Base-by-base conservation (phyloP, 805 yeast genomes). In the Brettanomyces sp. region DNA sequence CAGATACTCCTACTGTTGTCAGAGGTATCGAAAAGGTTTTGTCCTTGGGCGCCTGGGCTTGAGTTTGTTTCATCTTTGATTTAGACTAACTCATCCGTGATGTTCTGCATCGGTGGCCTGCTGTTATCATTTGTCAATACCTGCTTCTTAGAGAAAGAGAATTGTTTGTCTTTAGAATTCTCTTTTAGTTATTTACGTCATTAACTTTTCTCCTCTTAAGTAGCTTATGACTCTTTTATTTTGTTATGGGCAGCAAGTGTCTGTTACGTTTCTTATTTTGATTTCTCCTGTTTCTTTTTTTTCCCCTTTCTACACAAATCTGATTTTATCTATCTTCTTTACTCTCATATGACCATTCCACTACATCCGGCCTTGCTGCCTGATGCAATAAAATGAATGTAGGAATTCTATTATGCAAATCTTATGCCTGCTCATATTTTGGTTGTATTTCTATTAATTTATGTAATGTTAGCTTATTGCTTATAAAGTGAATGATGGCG, bases 1-100 rank as follows among this genome's bases (percentile, higher is more conserved):
- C 99, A 69, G 96, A 90, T 67, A 76, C 86, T 47, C 91, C 86
- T 62, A 79, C 89, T 54, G 85, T 93, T 59, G 78, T 85, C 63
- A 84, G 89, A 77, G 97, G 89, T 56, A 76, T 77, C 56, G 86
- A 81, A 71, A 84, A 83, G 68, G 90, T 82, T 41, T 73, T 85
- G 67, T 79, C 87, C 45, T 72, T 83, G 50, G 66, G 66, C 50
- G 67, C 61, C 53, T 61, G 56, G 55, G 64, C 64, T 8, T 36
- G 18, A 14, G 38, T 36, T 36, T 8, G 38, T 36, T 36, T 12
- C 8, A 14, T 7, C 18, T 28, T 28, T 28, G 11, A 28, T 7
- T 28, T 28, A 28, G 32, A 6, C 32, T 28, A 9, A 9, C 11
- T 28, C 32, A 7, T 28, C 32, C 32, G 32, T 28, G 32, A 28